A percentile compares a stretch with the other conserved stretches of the same genome.
These are phyloP conservation scores for Maudiozyma bulderi DNA, from an alignment of 805 yeast species.

Conservation along the genomic window DNA sequence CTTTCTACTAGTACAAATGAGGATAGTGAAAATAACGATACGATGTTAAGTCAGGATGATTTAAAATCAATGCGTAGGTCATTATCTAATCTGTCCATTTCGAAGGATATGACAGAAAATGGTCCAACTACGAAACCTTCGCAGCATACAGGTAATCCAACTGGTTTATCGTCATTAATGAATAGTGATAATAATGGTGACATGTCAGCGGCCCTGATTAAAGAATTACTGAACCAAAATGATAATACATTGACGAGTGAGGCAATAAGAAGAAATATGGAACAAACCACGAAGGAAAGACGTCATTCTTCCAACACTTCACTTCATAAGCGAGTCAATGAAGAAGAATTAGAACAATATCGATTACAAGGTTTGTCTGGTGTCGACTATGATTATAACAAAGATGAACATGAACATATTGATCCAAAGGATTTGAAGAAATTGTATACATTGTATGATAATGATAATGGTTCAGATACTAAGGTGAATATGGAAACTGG, in stretches of 20 bases:
- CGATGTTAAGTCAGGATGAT: neutral
- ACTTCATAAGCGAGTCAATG: neutral
- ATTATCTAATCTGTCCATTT: neutral
- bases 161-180: constrained; percentile 3
- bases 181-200: neutral
- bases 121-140: constrained; percentile 20
- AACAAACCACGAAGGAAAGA: neutral
- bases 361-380: constrained; percentile 4
- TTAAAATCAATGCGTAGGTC: neutral
- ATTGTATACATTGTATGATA: neutral
- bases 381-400: neutral
- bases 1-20: constrained; percentile 18
- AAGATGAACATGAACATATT: neutral
- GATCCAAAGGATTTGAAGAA: neutral
- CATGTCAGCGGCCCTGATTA: neutral
- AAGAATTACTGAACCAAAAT: neutral
- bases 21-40: constrained; percentile 8
- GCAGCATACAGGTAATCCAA: constrained; percentile 17
- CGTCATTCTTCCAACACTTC: neutral
- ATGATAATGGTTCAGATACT: neutral
- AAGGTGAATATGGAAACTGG: neutral
- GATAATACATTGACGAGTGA: neutral
- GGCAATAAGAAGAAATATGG: neutral
- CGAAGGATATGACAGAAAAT: neutral
- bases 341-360: constrained; percentile 7